Evolutionary conservation across 768 basidiomycete genomes (phyloP), one percentile per base, ranked within the genome.

Genomic region (Lentinus tigrinus): DNA sequence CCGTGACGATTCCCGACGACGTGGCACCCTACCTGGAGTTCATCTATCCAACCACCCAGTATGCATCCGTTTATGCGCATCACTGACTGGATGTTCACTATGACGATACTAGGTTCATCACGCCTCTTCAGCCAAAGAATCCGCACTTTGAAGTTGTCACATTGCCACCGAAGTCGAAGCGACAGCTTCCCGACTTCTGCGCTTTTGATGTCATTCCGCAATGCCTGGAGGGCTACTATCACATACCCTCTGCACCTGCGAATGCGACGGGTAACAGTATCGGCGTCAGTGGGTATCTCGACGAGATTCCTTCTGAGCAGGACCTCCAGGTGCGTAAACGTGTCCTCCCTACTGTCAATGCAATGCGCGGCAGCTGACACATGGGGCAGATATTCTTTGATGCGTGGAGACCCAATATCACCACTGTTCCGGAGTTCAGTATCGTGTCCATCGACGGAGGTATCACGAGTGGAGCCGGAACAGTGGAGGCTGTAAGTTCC

Each of bases 401-500:
- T 63, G 65, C 38, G 36, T 68, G 19, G n/a, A n/a, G n/a, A n/a
- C n/a, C n/a, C n/a, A n/a, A n/a, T n/a, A n/a, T n/a, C n/a, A n/a
- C n/a, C n/a, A 8, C n/a, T n/a, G 48, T 23, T 10, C 62, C 62
- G 16, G 55, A 53, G 3, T 70, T 70, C 57, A 31, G 51, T 3
- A 16, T 63, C 2, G 53, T 65, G 47, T 58, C 64, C 31, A 38
- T 70, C 8, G 67, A 70, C 39, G 65, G 64, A 7, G 68, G 68
- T 27, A 16, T 23, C 16, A 61, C 66, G 54, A 19, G 59, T 5
- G 66, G 37, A 68, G 0, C 66, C 72, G 24, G 82, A 86, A 21
- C 86, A 87, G 50, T 64, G 38, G 89, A 91, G 67, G 87, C 87
- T 57, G 49, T 13, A 77, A 83, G 59, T 70, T 7, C 2, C 6